Conservation (phyloP, 768 basidiomycete species). For the Pulveroboletus frians region DNA sequence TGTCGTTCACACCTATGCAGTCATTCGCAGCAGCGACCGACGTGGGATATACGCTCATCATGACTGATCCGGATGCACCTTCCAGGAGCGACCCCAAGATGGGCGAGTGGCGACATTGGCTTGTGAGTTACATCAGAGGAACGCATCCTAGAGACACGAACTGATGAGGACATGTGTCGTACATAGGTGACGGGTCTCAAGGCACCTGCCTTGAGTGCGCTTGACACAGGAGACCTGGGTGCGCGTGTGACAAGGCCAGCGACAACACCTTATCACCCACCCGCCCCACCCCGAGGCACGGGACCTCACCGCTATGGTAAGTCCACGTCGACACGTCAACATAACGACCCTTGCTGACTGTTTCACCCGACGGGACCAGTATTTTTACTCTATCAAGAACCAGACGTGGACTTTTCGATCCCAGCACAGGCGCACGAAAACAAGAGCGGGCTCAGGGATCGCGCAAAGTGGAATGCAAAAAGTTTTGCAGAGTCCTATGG, state of each 20-base stretch:
- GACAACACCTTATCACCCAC: slow-evolving; percentile 52
- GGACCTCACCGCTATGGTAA: slow-evolving; percentile 57
- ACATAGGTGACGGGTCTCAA: slow-evolving; percentile 38
- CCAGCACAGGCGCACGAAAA: slow-evolving; percentile 44
- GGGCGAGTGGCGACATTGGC: slow-evolving; percentile 53
- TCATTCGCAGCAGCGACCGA: slow-evolving; percentile 29
- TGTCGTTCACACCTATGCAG: slow-evolving; percentile 42
- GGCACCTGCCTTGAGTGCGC: slow-evolving; percentile 27
- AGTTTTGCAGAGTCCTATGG: slow-evolving; percentile 47
- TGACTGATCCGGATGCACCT: slow-evolving; percentile 59
- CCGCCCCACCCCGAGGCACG: slow-evolving; percentile 49
- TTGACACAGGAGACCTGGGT: slow-evolving; percentile 30
- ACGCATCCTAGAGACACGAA: neutral
- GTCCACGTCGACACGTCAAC: neutral
- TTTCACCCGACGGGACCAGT: slow-evolving; percentile 26
- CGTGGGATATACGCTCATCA: slow-evolving; percentile 46
- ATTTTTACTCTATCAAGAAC: slow-evolving; percentile 61
- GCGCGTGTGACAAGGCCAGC: slow-evolving; percentile 43
- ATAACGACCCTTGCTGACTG: neutral
- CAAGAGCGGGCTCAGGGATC: slow-evolving; percentile 38
- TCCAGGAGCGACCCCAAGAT: slow-evolving; percentile 44
- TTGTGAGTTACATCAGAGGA: slow-evolving; percentile 33
- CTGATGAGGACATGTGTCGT: neutral
- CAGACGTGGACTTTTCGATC: slow-evolving; percentile 36
- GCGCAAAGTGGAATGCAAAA: slow-evolving; percentile 52